These are phyloP conservation scores for Penicillium tannophilum DNA, from an alignment of 495 filamentous ascomycete genomes.

Conservation along the genomic window DNA sequence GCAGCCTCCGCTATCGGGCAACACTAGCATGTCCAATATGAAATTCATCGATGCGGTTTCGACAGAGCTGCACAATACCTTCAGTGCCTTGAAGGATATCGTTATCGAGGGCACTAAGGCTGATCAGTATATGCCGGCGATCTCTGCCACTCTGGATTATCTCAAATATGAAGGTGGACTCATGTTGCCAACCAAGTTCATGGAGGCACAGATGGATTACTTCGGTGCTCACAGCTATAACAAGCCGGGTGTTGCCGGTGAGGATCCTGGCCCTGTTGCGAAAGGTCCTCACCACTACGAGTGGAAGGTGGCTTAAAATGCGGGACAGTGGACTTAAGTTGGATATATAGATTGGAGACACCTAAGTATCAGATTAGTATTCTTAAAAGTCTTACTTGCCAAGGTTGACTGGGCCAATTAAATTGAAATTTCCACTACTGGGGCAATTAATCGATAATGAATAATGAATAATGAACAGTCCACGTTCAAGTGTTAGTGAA, in stretches of 20 bases:
- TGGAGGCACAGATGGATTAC: slow-evolving; percentile 76
- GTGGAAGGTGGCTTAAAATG: slow-evolving; percentile 29
- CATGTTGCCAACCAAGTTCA: slow-evolving; percentile 66
- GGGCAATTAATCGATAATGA: no score
- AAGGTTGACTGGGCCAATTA: no score
- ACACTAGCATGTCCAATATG: slow-evolving; percentile 38
- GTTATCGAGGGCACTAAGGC: slow-evolving; percentile 57
- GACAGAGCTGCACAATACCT: slow-evolving; percentile 54
- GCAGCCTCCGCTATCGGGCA: slow-evolving; percentile 39
- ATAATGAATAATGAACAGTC: no score
- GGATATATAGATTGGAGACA: neutral
- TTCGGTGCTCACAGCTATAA: slow-evolving; percentile 75
- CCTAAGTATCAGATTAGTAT: neutral
- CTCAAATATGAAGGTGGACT: slow-evolving; percentile 64
- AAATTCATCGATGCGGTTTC: slow-evolving; percentile 55
- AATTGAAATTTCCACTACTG: no score
- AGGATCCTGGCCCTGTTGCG: slow-evolving; percentile 42
- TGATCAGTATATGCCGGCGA: slow-evolving; percentile 65
- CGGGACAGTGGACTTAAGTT: neutral
- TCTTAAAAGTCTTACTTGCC: no score
- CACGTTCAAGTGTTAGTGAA: no score
- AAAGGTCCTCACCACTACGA: slow-evolving; percentile 49
- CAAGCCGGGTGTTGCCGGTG: slow-evolving; percentile 41
- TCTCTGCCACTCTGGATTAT: slow-evolving; percentile 69
- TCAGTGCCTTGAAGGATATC: slow-evolving; percentile 55